A percentile compares a stretch with the other conserved stretches of the same genome.
These are phyloP conservation scores for Gracilariopsis chorda DNA, from an alignment of 23 red algal genomes.

Conservation along the genomic window DNA sequence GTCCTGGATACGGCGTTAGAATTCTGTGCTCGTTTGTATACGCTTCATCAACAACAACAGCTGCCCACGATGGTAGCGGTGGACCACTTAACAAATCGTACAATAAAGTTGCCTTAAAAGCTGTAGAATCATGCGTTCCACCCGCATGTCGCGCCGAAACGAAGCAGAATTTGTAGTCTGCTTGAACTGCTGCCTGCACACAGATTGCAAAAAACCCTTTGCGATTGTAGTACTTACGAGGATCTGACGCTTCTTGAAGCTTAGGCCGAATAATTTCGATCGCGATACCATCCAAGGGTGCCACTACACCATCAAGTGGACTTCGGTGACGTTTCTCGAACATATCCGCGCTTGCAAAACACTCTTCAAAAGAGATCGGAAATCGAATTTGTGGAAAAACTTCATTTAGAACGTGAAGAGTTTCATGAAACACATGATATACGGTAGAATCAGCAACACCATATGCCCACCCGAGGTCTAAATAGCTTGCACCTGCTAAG, in stretches of 20 bases:
- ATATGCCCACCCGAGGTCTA: too few species aligned
- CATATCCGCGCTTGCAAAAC: too few species aligned
- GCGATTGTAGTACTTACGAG: slow-evolving; percentile 10
- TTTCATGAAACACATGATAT: too few species aligned
- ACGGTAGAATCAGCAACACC: too few species aligned
- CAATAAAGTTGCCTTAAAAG: background rate
- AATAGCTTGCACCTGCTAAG: too few species aligned
- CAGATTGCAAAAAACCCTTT: slow-evolving; percentile 8
- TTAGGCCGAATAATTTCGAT: background rate
- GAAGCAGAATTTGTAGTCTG: slow-evolving; percentile 33
- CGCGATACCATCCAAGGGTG: too few species aligned
- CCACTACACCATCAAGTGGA: too few species aligned
- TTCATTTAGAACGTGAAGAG: too few species aligned
- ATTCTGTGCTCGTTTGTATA: slow-evolving; percentile 1
- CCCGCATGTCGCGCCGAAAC: slow-evolving; percentile 11
- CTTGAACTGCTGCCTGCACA: slow-evolving; percentile 31
- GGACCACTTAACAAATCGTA: background rate
- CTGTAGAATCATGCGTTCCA: slow-evolving; percentile 11
- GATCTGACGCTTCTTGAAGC: background rate
- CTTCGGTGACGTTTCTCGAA: too few species aligned
- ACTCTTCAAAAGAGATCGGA: too few species aligned
- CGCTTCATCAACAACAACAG: background rate
- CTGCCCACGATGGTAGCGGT: background rate
- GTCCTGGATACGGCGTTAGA: background rate
- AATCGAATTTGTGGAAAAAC: too few species aligned